Conservation (phyloP, 345 rosid species). For the Camelina hispida region DNA sequence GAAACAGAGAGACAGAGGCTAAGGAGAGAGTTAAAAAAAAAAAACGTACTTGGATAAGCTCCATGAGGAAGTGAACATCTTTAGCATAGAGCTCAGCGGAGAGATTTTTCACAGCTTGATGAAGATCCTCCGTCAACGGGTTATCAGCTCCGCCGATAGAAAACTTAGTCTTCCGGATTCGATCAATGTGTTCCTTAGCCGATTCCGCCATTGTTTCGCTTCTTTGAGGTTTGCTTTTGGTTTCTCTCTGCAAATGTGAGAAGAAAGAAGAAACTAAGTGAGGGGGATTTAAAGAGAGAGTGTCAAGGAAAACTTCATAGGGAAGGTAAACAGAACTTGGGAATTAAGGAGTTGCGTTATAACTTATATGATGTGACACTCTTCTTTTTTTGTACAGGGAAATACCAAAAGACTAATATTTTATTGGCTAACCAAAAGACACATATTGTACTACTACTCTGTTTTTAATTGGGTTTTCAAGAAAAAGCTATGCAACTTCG, state of each 20-base stretch:
- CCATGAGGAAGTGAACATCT: conserved; percentile 79
- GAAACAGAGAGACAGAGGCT: not conserved
- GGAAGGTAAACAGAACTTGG: conserved; percentile 22
- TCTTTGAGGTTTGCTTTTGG: not conserved
- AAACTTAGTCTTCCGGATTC: conserved; percentile 52
- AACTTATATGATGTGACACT: conserved; percentile 1
- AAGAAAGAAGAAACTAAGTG: not conserved
- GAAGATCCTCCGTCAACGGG: conserved; percentile 59
- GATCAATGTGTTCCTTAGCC: conserved; percentile 56
- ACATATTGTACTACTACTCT: not conserved
- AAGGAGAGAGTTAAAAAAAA: not conserved
- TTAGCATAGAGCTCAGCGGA: conserved; percentile 75
- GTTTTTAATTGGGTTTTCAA: not conserved
- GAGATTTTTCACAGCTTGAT: conserved; percentile 63
- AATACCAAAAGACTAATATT: conserved; percentile 1
- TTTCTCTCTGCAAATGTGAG: not conserved
- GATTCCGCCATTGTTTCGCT: conserved; percentile 28
- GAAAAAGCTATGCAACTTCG: conserved; percentile 20
- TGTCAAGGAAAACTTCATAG: conserved; percentile 28
- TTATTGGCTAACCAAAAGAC: conserved; percentile 19
- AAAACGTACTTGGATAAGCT: conserved; percentile 60
- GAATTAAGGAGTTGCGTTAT: not conserved
- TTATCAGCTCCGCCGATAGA: conserved; percentile 64
- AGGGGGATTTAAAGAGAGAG: not conserved
- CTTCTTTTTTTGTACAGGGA: not conserved